Base-by-base conservation (phyloP, 2,329 filamentous ascomycete species). In the Penicillium thymicola region DNA sequence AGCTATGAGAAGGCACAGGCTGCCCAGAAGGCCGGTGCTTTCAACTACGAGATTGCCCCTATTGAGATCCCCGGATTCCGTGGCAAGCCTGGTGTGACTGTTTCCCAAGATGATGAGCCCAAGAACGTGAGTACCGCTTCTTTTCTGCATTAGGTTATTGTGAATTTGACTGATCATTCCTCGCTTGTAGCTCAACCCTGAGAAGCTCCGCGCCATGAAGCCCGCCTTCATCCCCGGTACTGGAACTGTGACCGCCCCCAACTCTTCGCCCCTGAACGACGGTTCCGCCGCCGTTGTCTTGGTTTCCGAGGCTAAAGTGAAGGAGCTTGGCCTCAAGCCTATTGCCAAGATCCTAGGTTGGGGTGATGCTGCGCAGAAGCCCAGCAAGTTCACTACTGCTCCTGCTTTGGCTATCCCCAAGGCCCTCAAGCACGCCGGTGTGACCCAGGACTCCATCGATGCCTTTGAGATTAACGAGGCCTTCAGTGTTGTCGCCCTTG, bases 391-490 rank as follows among this genome's bases (percentile, higher is more conserved):
- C 85, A 99, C 94, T 65, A 94, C 92, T 47, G 89, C 94, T 9
- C 94, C 94, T 10, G 85, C 94, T 21, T 85, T 97, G 55, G 94
- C 94, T 64, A 95, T 99, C 68, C 94, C 94, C 74, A 99, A 97
- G 83, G 94, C 94, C 57, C 85, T 99, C 71, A 92, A 93, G 83
- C 93, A 99, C 78, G 94, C 94, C 59, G 89, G 90, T 61, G 79
- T 99, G 60, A 84, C 85, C 55, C 83, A 87, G 66, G 85, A 88
- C 62, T 82, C 90, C 58, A 83, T 99, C 57, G 93, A 97, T 70
- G 94, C 86, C 67, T 99, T 94, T 76, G 94, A 99, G 82, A 97
- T 99, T 82, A 99, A 99, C 82, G 94, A 99, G 82, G 94, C 94
- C 41, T 99, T 99, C 82, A 94, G 90, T 61, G 94, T 96, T 48